A percentile compares a stretch with the other conserved stretches of the same genome.
These are phyloP conservation scores for Eutrema japonicum DNA, from an alignment of 345 rosid species.

Conservation along the genomic window DNA sequence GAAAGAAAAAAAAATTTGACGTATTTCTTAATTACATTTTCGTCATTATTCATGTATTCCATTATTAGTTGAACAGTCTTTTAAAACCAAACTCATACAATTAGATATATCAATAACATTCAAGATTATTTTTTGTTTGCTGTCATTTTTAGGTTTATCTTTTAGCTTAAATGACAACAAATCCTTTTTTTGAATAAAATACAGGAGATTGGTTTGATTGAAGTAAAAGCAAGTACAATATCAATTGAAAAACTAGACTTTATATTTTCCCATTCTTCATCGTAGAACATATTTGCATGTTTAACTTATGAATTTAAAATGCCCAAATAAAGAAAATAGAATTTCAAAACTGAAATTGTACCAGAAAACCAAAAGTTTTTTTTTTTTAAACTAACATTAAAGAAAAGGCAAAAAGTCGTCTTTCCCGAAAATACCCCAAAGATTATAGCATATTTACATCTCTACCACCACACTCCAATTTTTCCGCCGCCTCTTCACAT, in stretches of 20 bases:
- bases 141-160: background rate
- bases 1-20: too few relatives aligned
- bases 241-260: background rate
- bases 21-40: background rate
- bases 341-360: slow-evolving; percentile 16
- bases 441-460: slow-evolving; percentile 14
- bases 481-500: slow-evolving; percentile 45
- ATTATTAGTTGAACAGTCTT: too few relatives aligned
- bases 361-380: background rate
- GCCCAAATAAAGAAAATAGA: background rate
- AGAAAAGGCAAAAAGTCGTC: background rate
- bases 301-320: background rate
- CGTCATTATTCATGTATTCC: background rate
- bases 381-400: background rate
- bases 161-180: background rate
- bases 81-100: background rate
- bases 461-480: slow-evolving; percentile 4
- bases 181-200: background rate
- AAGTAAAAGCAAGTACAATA: background rate
- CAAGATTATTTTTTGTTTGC: background rate
- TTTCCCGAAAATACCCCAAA: slow-evolving; percentile 34
- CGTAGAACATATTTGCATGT: slow-evolving; percentile 31
- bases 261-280: background rate
- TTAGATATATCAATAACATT: background rate
- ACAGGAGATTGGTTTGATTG: background rate